Base-by-base conservation (phyloP, 805 yeast species). In the Yamadazyma paraphyllophila region DNA sequence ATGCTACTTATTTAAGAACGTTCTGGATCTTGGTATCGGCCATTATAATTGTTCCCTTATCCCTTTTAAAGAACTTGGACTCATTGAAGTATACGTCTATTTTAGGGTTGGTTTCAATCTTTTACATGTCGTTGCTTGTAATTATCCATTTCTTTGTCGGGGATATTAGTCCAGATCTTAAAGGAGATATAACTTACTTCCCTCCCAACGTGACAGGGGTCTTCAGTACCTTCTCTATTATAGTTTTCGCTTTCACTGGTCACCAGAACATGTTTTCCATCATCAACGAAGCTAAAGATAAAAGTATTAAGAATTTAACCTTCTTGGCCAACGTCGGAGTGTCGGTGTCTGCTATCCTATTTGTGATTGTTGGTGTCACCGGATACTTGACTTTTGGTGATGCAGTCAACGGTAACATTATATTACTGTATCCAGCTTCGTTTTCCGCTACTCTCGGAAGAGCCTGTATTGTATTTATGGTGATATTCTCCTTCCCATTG, bases 241-340 rank as follows among this genome's bases (percentile, higher is more conserved):
- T 90, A 54, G 92, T 92, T 11, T 91, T 92, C 71, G 96, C 97
- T 0, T 92, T 82, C 65, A 92, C 98, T 0, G 94, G 97, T 57
- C 97, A 92, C 60, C 97, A 92, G 63, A 92, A 92, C 66, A 88
- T 88, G 89, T 89, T 88, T 57, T 81, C 96, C 1, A 79, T 91
- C 45, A 78, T 90, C 44, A 92, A 91, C 57, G 98, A 92, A 66
- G 76, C 91, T 25, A 65, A 63, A 26, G 81, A 81, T 53, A 76
- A 75, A 49, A 67, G 85, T 0, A 66, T 77, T n/a, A 48, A 44
- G 4, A 49, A 44, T 15, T 66, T 80, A 2, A 48, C 68, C 3
- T 60, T 52, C 24, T 78, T 84, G 25, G 67, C 77, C 13, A 57
- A 62, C 15, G 46, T 67, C 13, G 81, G 91, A 1, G 78, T 89